phyloP scores from a whole-genome alignment of 306 rosid genomes.

The Quercus mongolica region DNA sequence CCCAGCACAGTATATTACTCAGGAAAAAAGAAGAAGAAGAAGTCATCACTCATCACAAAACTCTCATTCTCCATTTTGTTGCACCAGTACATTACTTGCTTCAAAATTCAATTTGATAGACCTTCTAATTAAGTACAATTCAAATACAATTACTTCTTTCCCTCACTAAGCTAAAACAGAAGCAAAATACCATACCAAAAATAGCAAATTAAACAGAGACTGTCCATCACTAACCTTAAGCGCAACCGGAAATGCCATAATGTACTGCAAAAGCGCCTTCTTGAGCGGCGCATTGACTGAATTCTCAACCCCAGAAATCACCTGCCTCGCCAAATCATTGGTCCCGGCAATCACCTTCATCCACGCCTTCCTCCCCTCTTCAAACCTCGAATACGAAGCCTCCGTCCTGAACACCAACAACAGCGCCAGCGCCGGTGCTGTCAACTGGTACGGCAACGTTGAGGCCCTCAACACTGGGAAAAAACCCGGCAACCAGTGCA shows the following conservation, averaged over 20 bases:
- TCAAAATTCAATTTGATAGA: too few species aligned
- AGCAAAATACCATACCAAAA: neutral
- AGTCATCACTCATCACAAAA: too few species aligned
- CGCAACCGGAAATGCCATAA: slow-evolving; percentile 70
- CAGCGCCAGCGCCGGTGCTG: slow-evolving; percentile 86
- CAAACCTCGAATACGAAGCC: slow-evolving; percentile 76
- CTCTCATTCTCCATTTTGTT: neutral
- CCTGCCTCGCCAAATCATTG: slow-evolving; percentile 63
- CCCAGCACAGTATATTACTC: neutral
- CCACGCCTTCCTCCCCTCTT: slow-evolving; percentile 91
- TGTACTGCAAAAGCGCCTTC: slow-evolving; percentile 68
- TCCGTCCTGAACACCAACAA: slow-evolving; percentile 83
- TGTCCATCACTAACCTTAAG: slow-evolving; percentile 51
- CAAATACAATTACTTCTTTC: neutral
- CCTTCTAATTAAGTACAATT: neutral
- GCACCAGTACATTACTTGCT: neutral
- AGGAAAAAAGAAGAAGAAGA: too few species aligned
- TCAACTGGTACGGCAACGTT: slow-evolving; percentile 76
- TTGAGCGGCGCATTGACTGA: slow-evolving; percentile 42
- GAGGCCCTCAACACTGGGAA: slow-evolving; percentile 59
- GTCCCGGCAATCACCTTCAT: slow-evolving; percentile 57
- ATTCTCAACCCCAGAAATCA: slow-evolving; percentile 39
- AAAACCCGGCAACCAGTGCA: slow-evolving; percentile 47
- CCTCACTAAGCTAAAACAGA: neutral
- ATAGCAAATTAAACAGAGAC: neutral